Conservation (phyloP, 768 basidiomycete species). For the Clavaria fumosa region DNA sequence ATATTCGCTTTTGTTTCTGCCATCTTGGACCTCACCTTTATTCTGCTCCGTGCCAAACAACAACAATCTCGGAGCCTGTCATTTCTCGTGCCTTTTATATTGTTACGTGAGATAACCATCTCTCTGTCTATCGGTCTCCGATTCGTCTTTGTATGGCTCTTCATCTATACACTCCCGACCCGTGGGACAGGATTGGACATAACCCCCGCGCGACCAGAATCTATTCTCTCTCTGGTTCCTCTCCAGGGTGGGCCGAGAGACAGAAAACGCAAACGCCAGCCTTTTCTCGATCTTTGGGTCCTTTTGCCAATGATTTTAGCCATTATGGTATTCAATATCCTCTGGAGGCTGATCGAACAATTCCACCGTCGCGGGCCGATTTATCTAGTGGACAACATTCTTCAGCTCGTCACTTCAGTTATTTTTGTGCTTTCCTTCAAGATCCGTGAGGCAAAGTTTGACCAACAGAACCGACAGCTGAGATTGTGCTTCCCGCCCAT, state of each 20-base stretch:
- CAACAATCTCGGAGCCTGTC: constrained; percentile 12
- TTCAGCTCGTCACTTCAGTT: constrained; percentile 42
- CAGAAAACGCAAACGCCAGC: constrained; percentile 32
- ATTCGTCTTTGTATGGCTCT: constrained; percentile 55
- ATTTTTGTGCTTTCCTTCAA: too few species aligned
- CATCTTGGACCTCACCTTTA: constrained; percentile 44
- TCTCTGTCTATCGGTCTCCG: constrained; percentile 42
- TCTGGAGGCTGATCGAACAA: constrained; percentile 38
- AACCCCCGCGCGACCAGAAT: constrained; percentile 36
- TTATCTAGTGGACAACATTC: constrained; percentile 40
- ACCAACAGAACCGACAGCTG: too few species aligned
- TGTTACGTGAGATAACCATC: constrained; percentile 42
- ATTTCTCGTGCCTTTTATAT: constrained; percentile 25
- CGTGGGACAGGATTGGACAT: too few species aligned
- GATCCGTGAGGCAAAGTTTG: too few species aligned
- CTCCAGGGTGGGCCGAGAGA: constrained; percentile 45
- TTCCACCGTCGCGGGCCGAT: constrained; percentile 27
- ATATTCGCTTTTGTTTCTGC: constrained; percentile 47
- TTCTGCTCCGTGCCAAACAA: constrained; percentile 24
- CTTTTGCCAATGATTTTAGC: constrained; percentile 30
- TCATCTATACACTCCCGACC: too few species aligned
- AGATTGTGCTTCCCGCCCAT: constrained; percentile 37
- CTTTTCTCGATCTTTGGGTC: too few species aligned
- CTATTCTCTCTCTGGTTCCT: constrained; percentile 9
- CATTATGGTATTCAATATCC: constrained; percentile 41